phyloP scores from a whole-genome alignment of 2,329 filamentous ascomycete genomes.

The Sporothrix inflata region DNA sequence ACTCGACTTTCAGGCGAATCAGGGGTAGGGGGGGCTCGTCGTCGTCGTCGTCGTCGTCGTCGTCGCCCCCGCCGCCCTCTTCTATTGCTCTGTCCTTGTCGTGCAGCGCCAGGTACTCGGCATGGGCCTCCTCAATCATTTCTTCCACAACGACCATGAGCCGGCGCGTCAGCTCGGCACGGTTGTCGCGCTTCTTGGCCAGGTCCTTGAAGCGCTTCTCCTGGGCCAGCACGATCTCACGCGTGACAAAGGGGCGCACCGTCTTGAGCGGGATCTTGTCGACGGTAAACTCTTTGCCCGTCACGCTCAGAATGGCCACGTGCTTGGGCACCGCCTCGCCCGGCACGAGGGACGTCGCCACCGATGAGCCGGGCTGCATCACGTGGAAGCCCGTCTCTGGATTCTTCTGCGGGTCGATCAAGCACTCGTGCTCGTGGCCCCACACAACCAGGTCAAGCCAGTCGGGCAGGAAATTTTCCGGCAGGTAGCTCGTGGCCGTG shows the following conservation, averaged over 20 bases:
- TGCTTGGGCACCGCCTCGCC: constrained; percentile 92
- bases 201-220: constrained; percentile 77
- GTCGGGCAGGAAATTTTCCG: constrained; percentile 87
- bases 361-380: constrained; percentile 95
- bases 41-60: constrained; percentile 59
- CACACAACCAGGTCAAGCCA: constrained; percentile 92
- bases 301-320: constrained; percentile 82
- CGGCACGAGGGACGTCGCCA: constrained; percentile 87
- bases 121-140: constrained; percentile 82
- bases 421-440: constrained; percentile 97
- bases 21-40: constrained; percentile 75
- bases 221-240: constrained; percentile 75
- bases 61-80: constrained; percentile 51
- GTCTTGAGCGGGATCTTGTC: constrained; percentile 84
- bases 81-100: constrained; percentile 58
- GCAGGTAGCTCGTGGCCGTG: constrained; percentile 89
- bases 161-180: constrained; percentile 75
- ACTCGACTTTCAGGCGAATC: constrained; percentile 88
- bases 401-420: constrained; percentile 83
- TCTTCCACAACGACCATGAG: constrained; percentile 79
- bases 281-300: constrained; percentile 76
- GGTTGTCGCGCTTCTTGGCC: constrained; percentile 80
- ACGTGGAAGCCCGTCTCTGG: constrained; percentile 90
- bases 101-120: constrained; percentile 80
- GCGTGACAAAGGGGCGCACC: constrained; percentile 87